phyloP scores from a whole-genome alignment of 1,284 basidiomycete genomes.

The Uromyces viciae-fabae region DNA sequence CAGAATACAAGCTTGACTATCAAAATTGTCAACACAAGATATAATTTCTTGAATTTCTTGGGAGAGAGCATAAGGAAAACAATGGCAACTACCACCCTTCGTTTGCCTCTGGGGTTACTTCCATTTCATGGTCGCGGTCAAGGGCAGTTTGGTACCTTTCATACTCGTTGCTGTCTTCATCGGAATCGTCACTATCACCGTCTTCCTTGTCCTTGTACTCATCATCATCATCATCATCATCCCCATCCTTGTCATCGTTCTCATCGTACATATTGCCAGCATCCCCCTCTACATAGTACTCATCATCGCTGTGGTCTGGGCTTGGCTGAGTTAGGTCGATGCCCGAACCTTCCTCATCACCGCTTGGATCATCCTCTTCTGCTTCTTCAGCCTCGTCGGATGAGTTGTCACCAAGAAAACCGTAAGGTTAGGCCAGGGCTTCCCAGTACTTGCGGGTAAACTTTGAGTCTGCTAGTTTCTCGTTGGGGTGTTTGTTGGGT shows the following conservation, averaged over 20 bases:
- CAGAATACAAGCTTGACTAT: too few relatives aligned
- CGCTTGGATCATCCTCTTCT: neutral
- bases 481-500: neutral
- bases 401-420: neutral
- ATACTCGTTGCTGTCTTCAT: neutral
- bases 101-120: neutral
- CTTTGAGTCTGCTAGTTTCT: slow-evolving; percentile 1
- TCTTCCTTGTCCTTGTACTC: neutral
- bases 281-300: slow-evolving; percentile 11
- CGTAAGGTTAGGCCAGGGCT: neutral
- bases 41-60: too few relatives aligned
- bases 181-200: neutral
- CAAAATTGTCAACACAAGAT: too few relatives aligned
- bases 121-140: neutral
- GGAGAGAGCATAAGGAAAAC: too few relatives aligned
- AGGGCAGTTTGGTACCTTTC: neutral
- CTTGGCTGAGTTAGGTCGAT: slow-evolving; percentile 2
- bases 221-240: neutral
- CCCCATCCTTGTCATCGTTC: neutral
- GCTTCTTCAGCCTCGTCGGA: neutral
- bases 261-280: slow-evolving; percentile 14
- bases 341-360: neutral
- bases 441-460: slow-evolving; percentile 27
- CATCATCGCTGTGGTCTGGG: neutral
- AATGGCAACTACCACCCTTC: neutral